Evolutionary conservation across 169 alveolate species (phyloP).

Genomic region (Blepharisma undulans): DNA sequence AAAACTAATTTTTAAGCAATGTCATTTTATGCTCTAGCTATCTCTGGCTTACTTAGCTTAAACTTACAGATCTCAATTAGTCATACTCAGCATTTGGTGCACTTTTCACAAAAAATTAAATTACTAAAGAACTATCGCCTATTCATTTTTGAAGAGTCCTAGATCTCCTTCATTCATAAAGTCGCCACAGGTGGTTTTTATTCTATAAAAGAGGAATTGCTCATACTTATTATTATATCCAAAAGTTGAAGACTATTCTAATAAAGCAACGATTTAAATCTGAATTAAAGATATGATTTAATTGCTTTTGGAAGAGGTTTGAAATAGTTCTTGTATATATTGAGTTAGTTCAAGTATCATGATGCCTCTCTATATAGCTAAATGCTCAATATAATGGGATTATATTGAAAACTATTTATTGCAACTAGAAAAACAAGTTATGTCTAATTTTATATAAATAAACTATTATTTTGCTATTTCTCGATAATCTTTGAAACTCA

Average conservation of each 20-base stretch:
- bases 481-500: neutral
- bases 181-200: neutral
- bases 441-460: too few relatives aligned
- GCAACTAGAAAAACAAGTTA: neutral
- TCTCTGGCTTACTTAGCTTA: neutral
- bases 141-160: neutral
- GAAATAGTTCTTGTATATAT: too few relatives aligned
- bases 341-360: too few relatives aligned
- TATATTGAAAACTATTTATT: too few relatives aligned
- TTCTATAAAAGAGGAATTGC: neutral
- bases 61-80: too few relatives aligned
- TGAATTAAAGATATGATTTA: neutral
- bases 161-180: neutral
- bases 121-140: neutral
- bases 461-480: neutral
- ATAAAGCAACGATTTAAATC: neutral
- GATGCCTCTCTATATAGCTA: too few relatives aligned
- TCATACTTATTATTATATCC: neutral
- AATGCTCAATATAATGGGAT: too few relatives aligned
- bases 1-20: neutral
- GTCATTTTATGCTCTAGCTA: neutral
- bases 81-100: too few relatives aligned
- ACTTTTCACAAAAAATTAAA: neutral
- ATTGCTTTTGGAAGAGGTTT: too few relatives aligned
- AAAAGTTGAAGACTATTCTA: too few relatives aligned